Percentiles rank a stretch among this genome's conserved stretches.
Evolutionary conservation across 2,329 filamentous ascomycete genomes (phyloP).

Genomic region (Fusarium compactum): DNA sequence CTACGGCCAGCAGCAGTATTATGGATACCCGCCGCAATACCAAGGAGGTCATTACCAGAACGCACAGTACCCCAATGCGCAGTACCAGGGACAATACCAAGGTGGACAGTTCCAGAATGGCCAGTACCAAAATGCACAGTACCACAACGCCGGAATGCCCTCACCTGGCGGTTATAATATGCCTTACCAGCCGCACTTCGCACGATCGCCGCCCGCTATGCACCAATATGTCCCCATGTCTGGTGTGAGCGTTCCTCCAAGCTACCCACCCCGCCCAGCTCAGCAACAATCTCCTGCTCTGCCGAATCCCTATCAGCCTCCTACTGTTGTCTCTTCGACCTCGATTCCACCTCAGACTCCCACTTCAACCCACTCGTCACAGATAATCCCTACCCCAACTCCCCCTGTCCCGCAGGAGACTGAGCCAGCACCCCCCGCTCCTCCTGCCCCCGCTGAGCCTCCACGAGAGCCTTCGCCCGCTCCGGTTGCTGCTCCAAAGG

Average conservation of each 20-base stretch:
- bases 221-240: constrained; percentile 67
- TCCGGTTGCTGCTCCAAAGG: constrained; percentile 41
- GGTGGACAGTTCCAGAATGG: constrained; percentile 57
- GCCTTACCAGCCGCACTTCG: constrained; percentile 58
- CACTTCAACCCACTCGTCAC: constrained; percentile 64
- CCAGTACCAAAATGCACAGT: constrained; percentile 48
- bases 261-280: constrained; percentile 61
- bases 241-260: constrained; percentile 59
- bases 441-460: constrained; percentile 43
- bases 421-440: constrained; percentile 47
- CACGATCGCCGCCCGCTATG: constrained; percentile 64
- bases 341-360: constrained; percentile 63
- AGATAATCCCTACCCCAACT: constrained; percentile 58
- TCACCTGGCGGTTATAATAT: constrained; percentile 58
- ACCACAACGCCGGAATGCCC: constrained; percentile 54
- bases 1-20: constrained; percentile 61
- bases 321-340: constrained; percentile 55
- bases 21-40: constrained; percentile 70
- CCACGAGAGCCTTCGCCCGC: constrained; percentile 42
- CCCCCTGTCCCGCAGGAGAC: constrained; percentile 60
- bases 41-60: constrained; percentile 47
- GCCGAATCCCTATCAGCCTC: constrained; percentile 68
- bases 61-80: constrained; percentile 40
- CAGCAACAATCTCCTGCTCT: constrained; percentile 64
- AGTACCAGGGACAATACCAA: constrained; percentile 43